Evolutionary conservation across 169 alveolate genomes (phyloP).

Genomic region (Perkinsus marinus): DNA sequence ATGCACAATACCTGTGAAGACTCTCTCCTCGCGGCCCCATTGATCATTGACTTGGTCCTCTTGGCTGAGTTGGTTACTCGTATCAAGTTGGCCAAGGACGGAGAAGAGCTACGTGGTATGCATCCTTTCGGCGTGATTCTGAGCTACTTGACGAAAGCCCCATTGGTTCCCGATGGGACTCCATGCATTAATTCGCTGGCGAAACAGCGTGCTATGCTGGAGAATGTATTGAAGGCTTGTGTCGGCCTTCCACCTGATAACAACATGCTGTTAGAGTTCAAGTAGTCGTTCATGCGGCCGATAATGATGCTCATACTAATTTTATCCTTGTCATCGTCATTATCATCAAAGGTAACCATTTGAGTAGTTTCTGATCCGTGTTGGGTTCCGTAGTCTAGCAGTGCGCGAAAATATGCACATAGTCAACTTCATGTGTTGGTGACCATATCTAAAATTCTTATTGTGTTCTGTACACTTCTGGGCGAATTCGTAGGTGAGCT

Average conservation of each 20-base stretch:
- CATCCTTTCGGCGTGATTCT: slow-evolving; percentile 15
- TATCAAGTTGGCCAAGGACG: neutral
- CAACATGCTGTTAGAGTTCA: slow-evolving; percentile 1
- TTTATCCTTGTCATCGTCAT: neutral
- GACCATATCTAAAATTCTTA: no score
- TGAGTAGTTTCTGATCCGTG: no score
- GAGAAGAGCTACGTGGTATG: neutral
- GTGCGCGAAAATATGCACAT: no score
- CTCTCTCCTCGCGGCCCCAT: slow-evolving; percentile 73
- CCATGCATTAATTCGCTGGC: slow-evolving; percentile 21
- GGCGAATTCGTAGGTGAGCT: no score
- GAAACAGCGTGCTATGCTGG: slow-evolving; percentile 12
- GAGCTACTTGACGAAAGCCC: slow-evolving; percentile 23
- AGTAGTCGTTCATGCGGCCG: neutral
- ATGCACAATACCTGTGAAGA: slow-evolving; percentile 75
- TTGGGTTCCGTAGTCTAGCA: no score
- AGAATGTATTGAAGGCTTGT: slow-evolving; percentile 17
- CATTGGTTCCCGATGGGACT: slow-evolving; percentile 15
- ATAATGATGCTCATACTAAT: neutral
- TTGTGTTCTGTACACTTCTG: no score
- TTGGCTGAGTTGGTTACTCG: slow-evolving; percentile 46
- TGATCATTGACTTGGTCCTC: slow-evolving; percentile 63
- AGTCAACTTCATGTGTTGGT: no score
- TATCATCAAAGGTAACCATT: no score
- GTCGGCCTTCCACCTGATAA: slow-evolving; percentile 32